Evolutionary conservation across 1,284 basidiomycete species (phyloP), one percentile per base, ranked within the genome.

Genomic region (Anthracocystis setariae): DNA sequence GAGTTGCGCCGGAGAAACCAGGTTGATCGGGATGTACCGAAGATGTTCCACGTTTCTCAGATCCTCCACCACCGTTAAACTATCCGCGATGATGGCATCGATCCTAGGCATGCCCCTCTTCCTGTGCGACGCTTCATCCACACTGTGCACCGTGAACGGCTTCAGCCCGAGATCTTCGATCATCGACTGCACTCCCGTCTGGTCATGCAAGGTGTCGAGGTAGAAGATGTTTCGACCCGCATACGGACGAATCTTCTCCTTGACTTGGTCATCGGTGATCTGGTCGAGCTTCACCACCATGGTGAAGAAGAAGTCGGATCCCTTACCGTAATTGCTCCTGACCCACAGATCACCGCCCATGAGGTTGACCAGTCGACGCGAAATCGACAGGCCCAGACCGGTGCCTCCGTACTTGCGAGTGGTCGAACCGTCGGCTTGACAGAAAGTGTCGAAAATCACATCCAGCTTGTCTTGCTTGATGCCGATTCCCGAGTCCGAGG

Each of bases 281-380:
- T 78, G 57, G 53, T 83, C 82, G 29, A 76, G 62, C 72, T 81
- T 78, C 50, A 83, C 82, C 20, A 81, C 71, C 73, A 94, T 93
- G 23, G 92, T 94, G 86, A 98, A 98, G 89, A 92, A 96, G 88
- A 98, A 99, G 84, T 92, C 91, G 83, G 91, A 92, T 15, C 96
- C 96, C 78, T 92, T 91, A 49, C 91, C 89, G 71, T 85, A 86
- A 47, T 96, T 93, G 64, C 90, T 91, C 83, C 96, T 92, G 45
- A 99, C 96, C 96, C 96, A 98, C 86, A 99, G 92, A 80, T 96
- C 93, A 59, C 96, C 96, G 77, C 92, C 90, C 96, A 99, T 99
- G 73, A 98, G 90, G 70, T 91, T 92, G 46, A 98, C 95, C 20
- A 99, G 89, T 0, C 95, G 90, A 79, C 98, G 81, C 38, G 84